phyloP scores from a whole-genome alignment of 2,329 filamentous ascomycete genomes.

The Orbilia brochopaga region DNA sequence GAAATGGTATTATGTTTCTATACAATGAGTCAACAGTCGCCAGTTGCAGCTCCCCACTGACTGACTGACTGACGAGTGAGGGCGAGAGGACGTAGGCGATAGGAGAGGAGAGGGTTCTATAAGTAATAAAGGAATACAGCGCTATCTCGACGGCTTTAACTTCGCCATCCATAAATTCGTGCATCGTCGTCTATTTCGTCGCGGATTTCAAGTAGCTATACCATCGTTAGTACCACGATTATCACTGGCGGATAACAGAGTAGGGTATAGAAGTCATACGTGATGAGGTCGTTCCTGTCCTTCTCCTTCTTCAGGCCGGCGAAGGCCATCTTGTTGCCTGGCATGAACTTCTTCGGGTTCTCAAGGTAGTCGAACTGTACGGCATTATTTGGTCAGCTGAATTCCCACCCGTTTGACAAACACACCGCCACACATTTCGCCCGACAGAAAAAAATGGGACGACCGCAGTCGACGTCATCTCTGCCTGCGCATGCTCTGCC shows the following conservation, averaged over 20 bases:
- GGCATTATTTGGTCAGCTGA: neutral
- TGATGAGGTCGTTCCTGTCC: slow-evolving; percentile 98
- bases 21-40: too few relatives aligned
- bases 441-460: neutral
- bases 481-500: neutral
- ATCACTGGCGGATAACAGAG: neutral
- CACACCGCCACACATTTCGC: neutral
- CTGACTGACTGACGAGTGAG: neutral
- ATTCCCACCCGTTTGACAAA: neutral
- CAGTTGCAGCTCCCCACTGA: too few relatives aligned
- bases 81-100: neutral
- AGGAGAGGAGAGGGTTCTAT: slow-evolving; percentile 38
- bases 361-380: slow-evolving; percentile 92
- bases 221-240: neutral
- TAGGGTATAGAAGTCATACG: slow-evolving; percentile 66
- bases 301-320: slow-evolving; percentile 99
- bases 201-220: slow-evolving; percentile 34
- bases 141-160: neutral
- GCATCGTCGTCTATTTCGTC: slow-evolving; percentile 16
- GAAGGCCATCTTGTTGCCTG: slow-evolving; percentile 99
- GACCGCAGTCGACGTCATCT: neutral
- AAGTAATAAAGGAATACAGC: slow-evolving; percentile 18
- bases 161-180: slow-evolving; percentile 23
- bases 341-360: slow-evolving; percentile 99
- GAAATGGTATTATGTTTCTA: too few relatives aligned